A percentile compares a stretch with the other conserved stretches of the same genome.
phyloP scores from a whole-genome alignment of 176 grass and related monocot species.

The Metroxylon sagu region DNA sequence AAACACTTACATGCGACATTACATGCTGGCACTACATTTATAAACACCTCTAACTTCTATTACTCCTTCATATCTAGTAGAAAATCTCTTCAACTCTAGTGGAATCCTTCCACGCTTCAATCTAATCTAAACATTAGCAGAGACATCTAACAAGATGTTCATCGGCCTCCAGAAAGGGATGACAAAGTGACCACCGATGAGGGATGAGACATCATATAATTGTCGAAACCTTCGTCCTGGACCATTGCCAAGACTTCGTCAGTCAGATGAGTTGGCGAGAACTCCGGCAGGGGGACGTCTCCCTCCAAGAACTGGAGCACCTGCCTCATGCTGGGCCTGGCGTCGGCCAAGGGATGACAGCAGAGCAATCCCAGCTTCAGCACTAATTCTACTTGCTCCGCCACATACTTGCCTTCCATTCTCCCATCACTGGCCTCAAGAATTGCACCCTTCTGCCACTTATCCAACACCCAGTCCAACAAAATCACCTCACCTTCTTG shows the following conservation, averaged over 20 bases:
- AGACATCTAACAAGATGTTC: too few species aligned
- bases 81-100: too few species aligned
- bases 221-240: slow-evolving; percentile 26
- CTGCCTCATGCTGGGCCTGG: slow-evolving; percentile 22
- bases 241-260: slow-evolving; percentile 18
- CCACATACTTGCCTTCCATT: background rate
- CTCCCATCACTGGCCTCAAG: background rate
- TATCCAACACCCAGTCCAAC: slow-evolving; percentile 11
- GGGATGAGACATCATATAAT: background rate
- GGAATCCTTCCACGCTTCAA: too few species aligned
- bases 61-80: too few species aligned
- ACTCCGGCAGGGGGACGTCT: slow-evolving; percentile 8
- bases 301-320: slow-evolving; percentile 20
- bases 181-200: background rate
- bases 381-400: background rate
- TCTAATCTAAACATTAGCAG: too few species aligned
- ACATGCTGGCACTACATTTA: too few species aligned
- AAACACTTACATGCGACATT: too few species aligned
- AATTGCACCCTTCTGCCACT: background rate
- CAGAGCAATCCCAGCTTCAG: slow-evolving; percentile 7
- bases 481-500: background rate
- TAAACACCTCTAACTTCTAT: too few species aligned
- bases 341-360: slow-evolving; percentile 23
- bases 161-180: too few species aligned
- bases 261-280: slow-evolving; percentile 14